Base-by-base conservation (phyloP, 2,329 filamentous ascomycete species). In the Decorospora gaudefroyi region DNA sequence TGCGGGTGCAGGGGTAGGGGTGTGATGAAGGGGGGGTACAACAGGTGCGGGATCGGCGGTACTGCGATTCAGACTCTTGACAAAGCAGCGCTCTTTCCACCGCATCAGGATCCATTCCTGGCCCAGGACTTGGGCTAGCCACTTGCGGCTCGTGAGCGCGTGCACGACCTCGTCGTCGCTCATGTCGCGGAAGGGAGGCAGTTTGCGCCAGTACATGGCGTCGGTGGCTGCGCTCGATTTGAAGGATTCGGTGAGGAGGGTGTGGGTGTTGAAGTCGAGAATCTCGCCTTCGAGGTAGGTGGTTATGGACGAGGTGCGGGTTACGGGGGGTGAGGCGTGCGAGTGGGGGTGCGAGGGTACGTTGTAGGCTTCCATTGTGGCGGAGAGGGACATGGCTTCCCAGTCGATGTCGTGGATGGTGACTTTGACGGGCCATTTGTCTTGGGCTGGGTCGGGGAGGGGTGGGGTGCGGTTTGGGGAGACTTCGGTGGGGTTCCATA, bases 291-390 rank as follows among this genome's bases (percentile, higher is more conserved):
- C 83, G 30, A 86, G 75, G 59, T 82, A 86, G 2, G 83, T 86
- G 11, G 81, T 80, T 43, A 86, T 86, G 6, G 64, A 73, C 53
- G 64, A 73, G 46, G 65, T 73, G 58, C 59, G 67, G 4, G 62
- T 63, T 47, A 54, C 58, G 3, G 57, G 53, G 5, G 45, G 44
- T 3, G 51, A 13, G 10, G 41, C 19, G 6, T 64, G 59, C 6
- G 59, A 51, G 34, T 67, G 62, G 1, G 65, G 62, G 44, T 75
- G 72, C 21, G 73, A 75, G 2, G 83, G 83, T 9, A 85, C 83
- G 55, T 86, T 83, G 69, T 84, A 85, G 4, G 84, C 84, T 67
- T 85, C 82, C 84, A 87, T 87, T 6, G 82, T 86, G 3, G 83
- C 84, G 15, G 81, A 80, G 12, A 87, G 66, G 0, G 80, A 81